Percentiles rank a stretch among this genome's conserved stretches.
Conservation (phyloP, 2,329 filamentous ascomycete genomes). For the Neonectria faginata region DNA sequence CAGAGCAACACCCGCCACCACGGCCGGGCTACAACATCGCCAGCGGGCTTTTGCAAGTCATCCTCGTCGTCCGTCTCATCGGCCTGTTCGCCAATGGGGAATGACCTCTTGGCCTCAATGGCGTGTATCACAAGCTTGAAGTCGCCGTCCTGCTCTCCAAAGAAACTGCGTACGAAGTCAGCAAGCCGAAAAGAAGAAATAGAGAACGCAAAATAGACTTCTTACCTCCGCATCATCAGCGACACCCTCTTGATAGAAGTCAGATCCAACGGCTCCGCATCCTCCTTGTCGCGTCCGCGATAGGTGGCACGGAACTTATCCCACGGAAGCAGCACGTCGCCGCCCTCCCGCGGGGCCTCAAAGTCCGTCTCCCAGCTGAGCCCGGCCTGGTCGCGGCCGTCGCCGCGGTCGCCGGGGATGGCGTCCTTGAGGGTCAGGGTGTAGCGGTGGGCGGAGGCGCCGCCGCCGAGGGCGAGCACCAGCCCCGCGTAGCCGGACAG, state of each 20-base stretch:
- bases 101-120: slow-evolving; percentile 45
- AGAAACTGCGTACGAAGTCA: slow-evolving; percentile 69
- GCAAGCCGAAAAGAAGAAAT: slow-evolving; percentile 20
- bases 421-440: slow-evolving; percentile 81
- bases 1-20: slow-evolving; percentile 47
- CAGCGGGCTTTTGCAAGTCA: slow-evolving; percentile 37
- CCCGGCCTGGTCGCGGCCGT: slow-evolving; percentile 77
- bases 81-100: slow-evolving; percentile 4
- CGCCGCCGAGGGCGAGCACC: slow-evolving; percentile 61
- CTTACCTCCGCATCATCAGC: slow-evolving; percentile 85
- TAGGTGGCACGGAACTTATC: slow-evolving; percentile 77
- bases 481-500: slow-evolving; percentile 73
- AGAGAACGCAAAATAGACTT: slow-evolving; percentile 4
- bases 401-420: slow-evolving; percentile 66
- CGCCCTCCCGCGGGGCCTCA: slow-evolving; percentile 45
- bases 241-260: slow-evolving; percentile 73
- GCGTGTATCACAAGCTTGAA: slow-evolving; percentile 59
- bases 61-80: slow-evolving; percentile 40
- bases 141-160: slow-evolving; percentile 76
- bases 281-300: slow-evolving; percentile 72
- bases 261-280: slow-evolving; percentile 69
- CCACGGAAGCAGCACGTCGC: slow-evolving; percentile 71
- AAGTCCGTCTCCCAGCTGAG: slow-evolving; percentile 83
- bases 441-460: slow-evolving; percentile 73
- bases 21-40: slow-evolving; percentile 8